Conservation (phyloP, 2,329 filamentous ascomycete genomes). For the Pseudogymnoascus destructans region DNA sequence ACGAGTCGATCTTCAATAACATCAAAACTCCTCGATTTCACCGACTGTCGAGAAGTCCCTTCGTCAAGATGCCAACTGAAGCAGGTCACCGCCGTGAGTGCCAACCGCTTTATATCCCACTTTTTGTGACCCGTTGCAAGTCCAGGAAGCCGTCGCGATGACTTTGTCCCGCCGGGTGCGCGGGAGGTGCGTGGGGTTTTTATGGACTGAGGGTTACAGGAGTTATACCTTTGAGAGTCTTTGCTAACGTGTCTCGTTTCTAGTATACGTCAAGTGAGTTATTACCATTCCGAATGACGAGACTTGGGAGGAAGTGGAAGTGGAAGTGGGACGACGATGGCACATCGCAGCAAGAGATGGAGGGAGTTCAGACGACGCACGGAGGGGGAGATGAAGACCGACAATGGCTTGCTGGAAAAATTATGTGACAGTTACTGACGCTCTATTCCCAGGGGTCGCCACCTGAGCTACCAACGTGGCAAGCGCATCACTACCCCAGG, state of each 20-base stretch:
- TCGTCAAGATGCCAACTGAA: slow-evolving; percentile 76
- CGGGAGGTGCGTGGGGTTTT: not conserved
- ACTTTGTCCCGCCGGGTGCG: slow-evolving; percentile 10
- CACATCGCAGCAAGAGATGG: slow-evolving; percentile 12
- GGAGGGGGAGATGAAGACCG: slow-evolving; percentile 16
- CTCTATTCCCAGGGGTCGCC: slow-evolving; percentile 61
- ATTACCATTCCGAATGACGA: slow-evolving; percentile 16
- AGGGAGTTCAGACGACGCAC: not conserved
- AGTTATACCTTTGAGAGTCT: slow-evolving; percentile 14
- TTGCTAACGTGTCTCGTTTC: slow-evolving; percentile 23
- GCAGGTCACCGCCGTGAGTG: slow-evolving; percentile 79
- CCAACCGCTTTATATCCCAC: not conserved
- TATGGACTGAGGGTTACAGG: not conserved
- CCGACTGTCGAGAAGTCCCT: slow-evolving; percentile 34
- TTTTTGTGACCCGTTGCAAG: slow-evolving; percentile 9
- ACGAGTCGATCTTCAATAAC: slow-evolving; percentile 5
- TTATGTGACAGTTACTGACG: not conserved
- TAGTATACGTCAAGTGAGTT: slow-evolving; percentile 86
- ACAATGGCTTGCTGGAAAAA: not conserved
- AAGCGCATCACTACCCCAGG: slow-evolving; percentile 84
- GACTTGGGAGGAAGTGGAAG: not conserved
- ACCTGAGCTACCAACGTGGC: slow-evolving; percentile 94
- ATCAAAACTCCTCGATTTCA: slow-evolving; percentile 26
- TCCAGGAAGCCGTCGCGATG: not conserved
- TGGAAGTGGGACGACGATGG: not conserved